Conservation (phyloP, 352 stramenopile genomes). For the Saprolegnia parasitica region DNA sequence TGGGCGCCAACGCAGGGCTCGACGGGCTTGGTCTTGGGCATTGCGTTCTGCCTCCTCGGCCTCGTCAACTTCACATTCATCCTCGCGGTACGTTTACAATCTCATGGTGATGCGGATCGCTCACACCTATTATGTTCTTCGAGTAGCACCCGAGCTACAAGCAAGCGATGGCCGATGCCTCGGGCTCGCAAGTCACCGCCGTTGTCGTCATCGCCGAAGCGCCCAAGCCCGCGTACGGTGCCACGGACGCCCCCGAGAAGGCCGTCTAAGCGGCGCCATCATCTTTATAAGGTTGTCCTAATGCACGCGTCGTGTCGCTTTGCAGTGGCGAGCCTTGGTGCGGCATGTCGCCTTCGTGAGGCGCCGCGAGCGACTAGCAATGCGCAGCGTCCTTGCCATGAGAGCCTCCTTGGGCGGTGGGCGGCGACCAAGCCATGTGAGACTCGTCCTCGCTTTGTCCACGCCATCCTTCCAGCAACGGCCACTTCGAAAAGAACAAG, state of each 20-base stretch:
- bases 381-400: too few relatives aligned
- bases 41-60: constrained; percentile 16
- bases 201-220: neutral
- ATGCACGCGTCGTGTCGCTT: too few relatives aligned
- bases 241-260: constrained; percentile 14
- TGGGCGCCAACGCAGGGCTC: constrained; percentile 23
- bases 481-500: too few relatives aligned
- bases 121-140: neutral
- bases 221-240: constrained; percentile 6
- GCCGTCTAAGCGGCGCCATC: neutral
- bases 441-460: too few relatives aligned
- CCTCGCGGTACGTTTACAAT: constrained; percentile 7
- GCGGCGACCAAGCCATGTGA: too few relatives aligned
- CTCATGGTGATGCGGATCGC: neutral
- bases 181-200: neutral
- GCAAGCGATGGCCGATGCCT: constrained; percentile 10
- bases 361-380: too few relatives aligned
- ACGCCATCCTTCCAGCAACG: too few relatives aligned
- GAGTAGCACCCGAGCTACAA: constrained; percentile 19
- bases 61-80: constrained; percentile 25
- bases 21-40: constrained; percentile 9
- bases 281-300: neutral
- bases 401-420: too few relatives aligned
- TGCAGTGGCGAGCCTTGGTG: too few relatives aligned
- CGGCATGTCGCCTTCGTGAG: too few relatives aligned